Base-by-base conservation (phyloP, 2,329 filamentous ascomycete genomes). In the Fusarium cicatricum region DNA sequence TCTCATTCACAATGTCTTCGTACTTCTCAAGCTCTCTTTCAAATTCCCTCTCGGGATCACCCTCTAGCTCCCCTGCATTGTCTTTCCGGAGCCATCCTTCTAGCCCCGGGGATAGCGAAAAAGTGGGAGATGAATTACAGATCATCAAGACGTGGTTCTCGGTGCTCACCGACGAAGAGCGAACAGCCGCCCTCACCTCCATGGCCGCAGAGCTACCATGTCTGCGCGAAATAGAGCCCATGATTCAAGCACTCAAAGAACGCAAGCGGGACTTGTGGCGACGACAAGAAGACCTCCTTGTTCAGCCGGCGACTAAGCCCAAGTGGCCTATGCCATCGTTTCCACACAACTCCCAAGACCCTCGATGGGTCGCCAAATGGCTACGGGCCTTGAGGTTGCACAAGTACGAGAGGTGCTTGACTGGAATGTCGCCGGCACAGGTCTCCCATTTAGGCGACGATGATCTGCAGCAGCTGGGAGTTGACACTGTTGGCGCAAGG, bases 131-230 rank as follows among this genome's bases (percentile, higher is more conserved):
- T 16, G 65, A 68, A 42, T 47, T 68, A 4, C 50, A 62, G 5
- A 67, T 68, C 37, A 68, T 68, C 46, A 67, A 46, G 36, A 64
- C 66, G 2, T 68, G 66, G 66, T 68, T 68, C 17, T 58, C 65
- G 5, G 64, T 68, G 4, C 40, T 68, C 12, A 64, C 55, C 51
- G 66, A 68, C 46, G 39, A 46, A 29, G 66, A 68, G 46, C 43
- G 66, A 34, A 38, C 57, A 34, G 39, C 58, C 14, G 66, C 66
- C 32, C 54, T 68, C 29, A 40, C 33, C 17, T 68, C 66, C 32
- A 68, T 68, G 9, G 23, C 23, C 36, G 62, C 64, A 17, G 65
- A 65, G 31, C 54, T 68, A 28, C 56, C 66, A 8, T 65, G 61
- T 15, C 61, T 68, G 5, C 61, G 66, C 36, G 66, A 68, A 34